A percentile compares a stretch with the other conserved stretches of the same genome.
These are phyloP conservation scores for Bauhinia variegata DNA, from an alignment of 306 rosid species.

Conservation along the genomic window DNA sequence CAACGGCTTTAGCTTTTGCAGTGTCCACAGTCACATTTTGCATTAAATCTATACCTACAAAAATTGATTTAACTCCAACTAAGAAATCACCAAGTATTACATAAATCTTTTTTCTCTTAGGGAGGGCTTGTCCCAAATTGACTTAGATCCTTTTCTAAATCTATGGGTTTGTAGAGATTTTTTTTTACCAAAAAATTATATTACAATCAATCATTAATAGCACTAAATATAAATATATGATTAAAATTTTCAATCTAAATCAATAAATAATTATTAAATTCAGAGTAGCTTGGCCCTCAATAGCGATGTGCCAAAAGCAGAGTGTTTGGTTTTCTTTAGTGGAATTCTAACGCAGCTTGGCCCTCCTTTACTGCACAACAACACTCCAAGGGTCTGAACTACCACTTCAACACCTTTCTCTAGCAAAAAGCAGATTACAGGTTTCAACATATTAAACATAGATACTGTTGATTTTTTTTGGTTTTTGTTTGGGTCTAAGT, in stretches of 20 bases:
- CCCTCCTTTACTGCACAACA: constrained; percentile 73
- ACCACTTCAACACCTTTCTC: constrained; percentile 74
- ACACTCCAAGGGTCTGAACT: constrained; percentile 74
- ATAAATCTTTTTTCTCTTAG: too few species aligned
- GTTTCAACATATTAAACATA: constrained; percentile 64
- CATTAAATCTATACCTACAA: constrained; percentile 78
- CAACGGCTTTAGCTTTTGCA: constrained; percentile 82
- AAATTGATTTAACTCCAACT: constrained; percentile 82
- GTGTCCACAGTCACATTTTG: constrained; percentile 83
- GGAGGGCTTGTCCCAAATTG: too few species aligned
- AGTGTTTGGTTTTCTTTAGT: constrained; percentile 34
- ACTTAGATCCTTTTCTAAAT: too few species aligned
- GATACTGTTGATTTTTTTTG: constrained; percentile 47
- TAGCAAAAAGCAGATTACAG: constrained; percentile 76
- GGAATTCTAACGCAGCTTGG: constrained; percentile 44
- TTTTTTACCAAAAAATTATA: too few species aligned
- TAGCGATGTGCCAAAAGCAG: constrained; percentile 39
- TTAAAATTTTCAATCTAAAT: too few species aligned
- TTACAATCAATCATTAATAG: too few species aligned
- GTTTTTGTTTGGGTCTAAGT: constrained; percentile 42
- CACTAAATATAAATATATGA: too few species aligned
- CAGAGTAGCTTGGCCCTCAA: too few species aligned
- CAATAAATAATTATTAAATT: too few species aligned
- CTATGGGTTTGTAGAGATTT: constrained; percentile 67
- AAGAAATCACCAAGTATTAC: constrained; percentile 97